These are phyloP conservation scores for Dryas alaskensis DNA, from an alignment of 306 rosid genomes.

Conservation along the genomic window DNA sequence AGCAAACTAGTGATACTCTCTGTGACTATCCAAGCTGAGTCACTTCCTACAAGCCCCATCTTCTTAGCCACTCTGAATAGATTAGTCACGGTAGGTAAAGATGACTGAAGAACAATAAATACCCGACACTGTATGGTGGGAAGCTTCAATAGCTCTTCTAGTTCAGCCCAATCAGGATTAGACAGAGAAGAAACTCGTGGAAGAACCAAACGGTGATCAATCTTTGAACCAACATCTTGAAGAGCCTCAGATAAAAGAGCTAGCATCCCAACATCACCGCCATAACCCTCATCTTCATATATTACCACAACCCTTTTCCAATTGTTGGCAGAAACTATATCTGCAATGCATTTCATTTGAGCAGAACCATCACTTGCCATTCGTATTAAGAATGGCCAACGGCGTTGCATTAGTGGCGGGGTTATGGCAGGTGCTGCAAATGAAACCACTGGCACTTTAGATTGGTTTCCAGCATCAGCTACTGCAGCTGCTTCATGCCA, in stretches of 20 bases:
- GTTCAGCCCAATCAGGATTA: conserved; percentile 48
- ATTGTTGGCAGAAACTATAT: conserved; percentile 21
- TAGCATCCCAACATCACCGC: conserved; percentile 43
- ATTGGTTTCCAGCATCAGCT: conserved; percentile 15
- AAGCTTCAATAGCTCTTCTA: conserved; percentile 45
- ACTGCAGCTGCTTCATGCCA: conserved; percentile 34
- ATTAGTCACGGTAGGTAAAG: conserved; percentile 46
- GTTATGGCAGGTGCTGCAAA: conserved; percentile 28
- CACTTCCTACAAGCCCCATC: conserved; percentile 42
- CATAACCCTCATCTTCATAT: conserved; percentile 28
- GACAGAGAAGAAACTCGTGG: conserved; percentile 39
- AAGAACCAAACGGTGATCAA: conserved; percentile 51
- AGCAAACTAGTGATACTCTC: conserved; percentile 53
- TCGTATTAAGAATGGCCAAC: conserved; percentile 33
- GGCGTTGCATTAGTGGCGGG: conserved; percentile 22
- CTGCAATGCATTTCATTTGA: conserved; percentile 22
- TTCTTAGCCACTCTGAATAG: conserved; percentile 55
- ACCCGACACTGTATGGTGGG: conserved; percentile 42
- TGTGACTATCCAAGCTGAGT: conserved; percentile 60
- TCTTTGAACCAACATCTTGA: conserved; percentile 36
- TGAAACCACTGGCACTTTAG: conserved; percentile 28
- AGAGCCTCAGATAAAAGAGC: conserved; percentile 56
- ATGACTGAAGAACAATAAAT: conserved; percentile 54
- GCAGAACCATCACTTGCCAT: conserved; percentile 23
- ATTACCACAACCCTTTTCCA: conserved; percentile 28